Evolutionary conservation across 192 early-diverging fungal species (phyloP).

Genomic region (Coemansia sp.): DNA sequence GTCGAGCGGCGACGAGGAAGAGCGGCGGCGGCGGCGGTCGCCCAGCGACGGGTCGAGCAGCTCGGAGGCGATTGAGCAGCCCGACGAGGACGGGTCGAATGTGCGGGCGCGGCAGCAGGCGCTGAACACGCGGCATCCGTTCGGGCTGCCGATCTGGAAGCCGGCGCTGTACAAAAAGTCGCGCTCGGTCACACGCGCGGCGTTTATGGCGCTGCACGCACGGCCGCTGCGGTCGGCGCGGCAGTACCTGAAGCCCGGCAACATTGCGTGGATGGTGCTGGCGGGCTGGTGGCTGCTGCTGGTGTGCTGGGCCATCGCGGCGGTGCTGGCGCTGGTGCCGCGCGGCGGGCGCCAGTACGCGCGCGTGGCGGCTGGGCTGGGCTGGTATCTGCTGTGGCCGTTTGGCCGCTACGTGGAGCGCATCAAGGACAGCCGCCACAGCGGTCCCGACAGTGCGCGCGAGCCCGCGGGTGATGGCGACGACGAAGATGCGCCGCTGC

Average conservation of each 20-base stretch:
- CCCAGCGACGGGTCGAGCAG: constrained; percentile 21
- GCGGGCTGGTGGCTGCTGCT: constrained; percentile 90
- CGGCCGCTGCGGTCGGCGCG: constrained; percentile 57
- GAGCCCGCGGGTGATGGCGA: neutral
- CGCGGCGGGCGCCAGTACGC: constrained; percentile 59
- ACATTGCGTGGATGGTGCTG: constrained; percentile 81
- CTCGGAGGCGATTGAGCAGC: constrained; percentile 20
- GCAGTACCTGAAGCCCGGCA: constrained; percentile 76
- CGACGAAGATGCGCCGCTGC: constrained; percentile 43
- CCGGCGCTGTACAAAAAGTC: constrained; percentile 95
- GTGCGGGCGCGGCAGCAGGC: constrained; percentile 58
- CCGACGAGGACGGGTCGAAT: constrained; percentile 42
- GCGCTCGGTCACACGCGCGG: constrained; percentile 77
- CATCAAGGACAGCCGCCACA: constrained; percentile 42
- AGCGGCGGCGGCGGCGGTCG: constrained; percentile 17
- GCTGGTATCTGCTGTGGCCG: constrained; percentile 91
- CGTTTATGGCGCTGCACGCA: constrained; percentile 80
- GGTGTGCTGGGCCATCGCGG: constrained; percentile 61
- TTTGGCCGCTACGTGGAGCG: constrained; percentile 93
- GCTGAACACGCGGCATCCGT: constrained; percentile 83
- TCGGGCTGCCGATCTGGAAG: constrained; percentile 96
- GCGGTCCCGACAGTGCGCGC: neutral
- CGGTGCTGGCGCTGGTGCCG: constrained; percentile 58
- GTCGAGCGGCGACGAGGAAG: constrained; percentile 11
- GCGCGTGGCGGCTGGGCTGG: constrained; percentile 70